These are phyloP conservation scores for Coemansia furcata DNA, from an alignment of 192 early-diverging fungal genomes.

Conservation along the genomic window DNA sequence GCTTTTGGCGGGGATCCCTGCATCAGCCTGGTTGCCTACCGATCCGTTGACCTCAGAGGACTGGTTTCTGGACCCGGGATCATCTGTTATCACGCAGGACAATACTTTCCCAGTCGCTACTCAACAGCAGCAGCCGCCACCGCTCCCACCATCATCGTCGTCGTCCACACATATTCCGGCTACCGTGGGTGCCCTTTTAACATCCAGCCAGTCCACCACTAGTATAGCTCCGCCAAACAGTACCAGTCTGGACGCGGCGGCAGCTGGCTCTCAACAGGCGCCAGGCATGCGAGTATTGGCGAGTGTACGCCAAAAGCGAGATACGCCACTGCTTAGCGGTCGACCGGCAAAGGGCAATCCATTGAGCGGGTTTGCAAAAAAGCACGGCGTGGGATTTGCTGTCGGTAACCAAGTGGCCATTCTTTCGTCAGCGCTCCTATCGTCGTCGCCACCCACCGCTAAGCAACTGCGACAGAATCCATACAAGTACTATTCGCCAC, in stretches of 20 bases:
- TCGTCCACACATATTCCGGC: not conserved
- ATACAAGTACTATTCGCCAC: conserved; percentile 52
- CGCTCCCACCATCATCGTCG: not conserved
- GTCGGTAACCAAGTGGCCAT: conserved; percentile 43
- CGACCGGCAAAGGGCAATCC: conserved; percentile 22
- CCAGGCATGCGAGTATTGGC: conserved; percentile 29
- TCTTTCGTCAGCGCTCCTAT: conserved; percentile 39
- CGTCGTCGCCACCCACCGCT: conserved; percentile 45
- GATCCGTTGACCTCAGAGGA: conserved; percentile 50
- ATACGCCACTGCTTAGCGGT: conserved; percentile 17
- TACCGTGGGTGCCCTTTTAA: not conserved
- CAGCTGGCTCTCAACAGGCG: not conserved
- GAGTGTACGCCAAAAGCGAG: conserved; percentile 21
- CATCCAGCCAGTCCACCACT: not conserved
- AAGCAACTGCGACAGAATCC: conserved; percentile 46
- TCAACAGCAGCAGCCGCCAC: not conserved
- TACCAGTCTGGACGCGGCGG: not conserved
- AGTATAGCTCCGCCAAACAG: not conserved
- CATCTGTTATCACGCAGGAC: conserved; percentile 37
- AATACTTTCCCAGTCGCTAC: not conserved
- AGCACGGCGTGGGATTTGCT: conserved; percentile 41
- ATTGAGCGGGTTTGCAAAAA: conserved; percentile 43
- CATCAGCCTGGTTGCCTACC: conserved; percentile 40
- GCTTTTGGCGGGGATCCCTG: conserved; percentile 46
- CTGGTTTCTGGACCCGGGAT: conserved; percentile 40